These are phyloP conservation scores for Clathrospora elynae DNA, from an alignment of 2,329 filamentous ascomycete species.

Conservation along the genomic window DNA sequence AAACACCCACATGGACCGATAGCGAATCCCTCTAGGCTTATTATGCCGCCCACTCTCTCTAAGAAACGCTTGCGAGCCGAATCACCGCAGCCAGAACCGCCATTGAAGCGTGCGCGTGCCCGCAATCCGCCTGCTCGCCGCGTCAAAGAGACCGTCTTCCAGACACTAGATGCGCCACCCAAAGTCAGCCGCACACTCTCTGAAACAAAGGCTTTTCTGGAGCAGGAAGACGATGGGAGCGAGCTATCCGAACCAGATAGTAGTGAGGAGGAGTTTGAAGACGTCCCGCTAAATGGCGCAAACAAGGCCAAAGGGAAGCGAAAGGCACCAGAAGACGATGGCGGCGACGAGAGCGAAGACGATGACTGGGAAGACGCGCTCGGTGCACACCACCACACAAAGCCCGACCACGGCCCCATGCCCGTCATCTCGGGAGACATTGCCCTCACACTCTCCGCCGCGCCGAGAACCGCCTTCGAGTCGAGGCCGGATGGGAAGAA, in stretches of 20 bases:
- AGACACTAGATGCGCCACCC: slow-evolving; percentile 50
- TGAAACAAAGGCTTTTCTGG: slow-evolving; percentile 47
- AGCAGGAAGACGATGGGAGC: slow-evolving; percentile 49
- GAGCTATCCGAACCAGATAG: slow-evolving; percentile 50
- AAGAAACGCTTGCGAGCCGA: slow-evolving; percentile 66
- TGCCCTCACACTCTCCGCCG: slow-evolving; percentile 67
- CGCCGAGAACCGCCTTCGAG: slow-evolving; percentile 31
- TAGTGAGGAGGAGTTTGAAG: slow-evolving; percentile 56
- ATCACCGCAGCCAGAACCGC: slow-evolving; percentile 52
- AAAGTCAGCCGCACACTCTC: slow-evolving; percentile 40
- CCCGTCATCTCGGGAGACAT: slow-evolving; percentile 68
- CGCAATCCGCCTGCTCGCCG: slow-evolving; percentile 23
- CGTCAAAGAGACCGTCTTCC: slow-evolving; percentile 51
- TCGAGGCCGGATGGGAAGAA: slow-evolving; percentile 68
- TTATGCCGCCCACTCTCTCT: slow-evolving; percentile 71
- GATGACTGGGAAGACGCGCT: slow-evolving; percentile 50
- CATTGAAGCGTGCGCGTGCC: slow-evolving; percentile 32
- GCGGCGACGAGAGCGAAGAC: slow-evolving; percentile 48
- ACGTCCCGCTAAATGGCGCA: slow-evolving; percentile 45
- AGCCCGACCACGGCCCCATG: slow-evolving; percentile 44
- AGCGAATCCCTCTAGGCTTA: slow-evolving; percentile 2
- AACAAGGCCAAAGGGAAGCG: slow-evolving; percentile 53
- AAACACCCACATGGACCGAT: slow-evolving; percentile 4
- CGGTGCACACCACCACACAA: slow-evolving; percentile 43
- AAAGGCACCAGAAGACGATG: slow-evolving; percentile 31